phyloP scores from a whole-genome alignment of 768 basidiomycete genomes.

The Amanita subjunquillea region DNA sequence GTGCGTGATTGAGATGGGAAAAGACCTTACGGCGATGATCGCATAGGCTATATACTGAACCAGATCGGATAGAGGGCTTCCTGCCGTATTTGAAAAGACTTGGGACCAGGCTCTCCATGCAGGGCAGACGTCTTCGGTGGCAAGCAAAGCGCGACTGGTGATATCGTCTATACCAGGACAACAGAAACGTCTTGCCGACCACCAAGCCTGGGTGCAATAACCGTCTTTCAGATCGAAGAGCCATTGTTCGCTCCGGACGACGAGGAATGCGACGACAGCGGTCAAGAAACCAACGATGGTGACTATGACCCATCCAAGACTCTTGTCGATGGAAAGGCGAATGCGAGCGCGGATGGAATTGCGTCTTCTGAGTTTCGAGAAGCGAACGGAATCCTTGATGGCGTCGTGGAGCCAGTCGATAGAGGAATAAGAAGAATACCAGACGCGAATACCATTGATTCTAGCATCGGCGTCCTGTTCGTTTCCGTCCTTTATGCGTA shows the following conservation, averaged over 20 bases:
- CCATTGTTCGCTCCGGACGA: constrained; percentile 79
- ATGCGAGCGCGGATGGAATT: constrained; percentile 62
- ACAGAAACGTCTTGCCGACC: constrained; percentile 74
- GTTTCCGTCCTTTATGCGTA: constrained; percentile 22
- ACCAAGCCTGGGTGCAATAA: constrained; percentile 63
- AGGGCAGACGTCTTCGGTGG: constrained; percentile 35
- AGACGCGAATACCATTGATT: constrained; percentile 82
- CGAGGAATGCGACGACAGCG: constrained; percentile 77
- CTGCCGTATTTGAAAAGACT: constrained; percentile 26
- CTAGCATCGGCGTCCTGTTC: constrained; percentile 47
- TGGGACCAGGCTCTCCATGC: constrained; percentile 75
- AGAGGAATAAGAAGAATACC: constrained; percentile 84
- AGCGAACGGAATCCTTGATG: constrained; percentile 86
- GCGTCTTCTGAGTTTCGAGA: constrained; percentile 57
- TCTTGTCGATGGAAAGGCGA: constrained; percentile 59
- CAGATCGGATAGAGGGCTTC: constrained; percentile 27
- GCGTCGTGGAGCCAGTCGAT: constrained; percentile 97
- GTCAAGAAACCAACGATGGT: constrained; percentile 82
- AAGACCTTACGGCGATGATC: constrained; percentile 58
- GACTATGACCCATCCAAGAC: constrained; percentile 83
- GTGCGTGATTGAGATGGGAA: not conserved
- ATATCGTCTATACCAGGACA: constrained; percentile 37
- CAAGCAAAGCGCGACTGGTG: not conserved
- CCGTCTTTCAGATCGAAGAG: constrained; percentile 92
- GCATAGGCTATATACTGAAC: constrained; percentile 65